Percentiles rank a stretch among this genome's conserved stretches.
Conservation (phyloP, 2,329 filamentous ascomycete genomes). For the Botrytis byssoidea region DNA sequence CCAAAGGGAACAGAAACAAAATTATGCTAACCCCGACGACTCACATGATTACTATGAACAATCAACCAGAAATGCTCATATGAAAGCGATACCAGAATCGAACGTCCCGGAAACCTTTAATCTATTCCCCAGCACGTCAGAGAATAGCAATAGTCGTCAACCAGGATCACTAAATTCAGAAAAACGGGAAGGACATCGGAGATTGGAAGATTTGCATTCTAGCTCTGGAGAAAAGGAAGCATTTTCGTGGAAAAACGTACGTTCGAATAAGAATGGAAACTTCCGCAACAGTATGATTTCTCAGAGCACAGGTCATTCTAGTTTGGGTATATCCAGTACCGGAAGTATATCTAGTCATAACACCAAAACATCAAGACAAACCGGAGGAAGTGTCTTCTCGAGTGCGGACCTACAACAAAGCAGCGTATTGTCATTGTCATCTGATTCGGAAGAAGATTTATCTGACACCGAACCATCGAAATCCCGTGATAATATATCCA, state of each 20-base stretch:
- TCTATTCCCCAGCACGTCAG: not conserved
- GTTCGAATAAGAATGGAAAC: constrained; percentile 21
- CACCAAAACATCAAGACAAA: constrained; percentile 36
- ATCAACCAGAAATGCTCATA: constrained; percentile 26
- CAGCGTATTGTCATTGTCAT: constrained; percentile 39
- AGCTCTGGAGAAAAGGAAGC: constrained; percentile 15
- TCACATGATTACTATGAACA: constrained; percentile 36
- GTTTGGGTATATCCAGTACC: constrained; percentile 32
- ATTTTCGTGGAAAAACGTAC: constrained; percentile 37
- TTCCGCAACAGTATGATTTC: constrained; percentile 15
- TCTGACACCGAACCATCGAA: constrained; percentile 26
- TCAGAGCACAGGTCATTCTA: constrained; percentile 10
- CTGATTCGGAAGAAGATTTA: constrained; percentile 35
- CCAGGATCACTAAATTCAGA: not conserved
- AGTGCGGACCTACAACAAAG: constrained; percentile 36
- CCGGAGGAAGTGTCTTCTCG: constrained; percentile 34
- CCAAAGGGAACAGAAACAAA: constrained; percentile 1
- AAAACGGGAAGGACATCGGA: constrained; percentile 10
- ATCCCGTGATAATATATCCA: constrained; percentile 17
- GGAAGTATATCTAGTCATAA: constrained; percentile 38
- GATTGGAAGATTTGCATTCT: constrained; percentile 13
- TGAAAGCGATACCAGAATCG: constrained; percentile 34
- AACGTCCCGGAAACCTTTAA: constrained; percentile 24
- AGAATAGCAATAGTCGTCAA: not conserved
- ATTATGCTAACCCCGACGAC: not conserved